These are phyloP conservation scores for Geosmithia putterillii DNA, from an alignment of 2,329 filamentous ascomycete genomes.

Conservation along the genomic window DNA sequence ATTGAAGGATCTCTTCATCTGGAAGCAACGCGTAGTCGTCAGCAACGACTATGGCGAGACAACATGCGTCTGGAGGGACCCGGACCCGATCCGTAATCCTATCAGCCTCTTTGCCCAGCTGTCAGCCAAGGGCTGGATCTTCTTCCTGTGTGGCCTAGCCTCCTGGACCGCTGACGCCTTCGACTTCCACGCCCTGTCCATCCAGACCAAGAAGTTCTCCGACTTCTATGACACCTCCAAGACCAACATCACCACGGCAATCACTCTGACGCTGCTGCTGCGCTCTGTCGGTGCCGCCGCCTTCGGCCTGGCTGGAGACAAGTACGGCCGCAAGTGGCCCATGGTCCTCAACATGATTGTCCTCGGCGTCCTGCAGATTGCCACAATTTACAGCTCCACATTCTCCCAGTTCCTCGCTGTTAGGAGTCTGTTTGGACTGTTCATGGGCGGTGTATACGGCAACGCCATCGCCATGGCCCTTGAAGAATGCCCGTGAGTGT, in stretches of 20 bases:
- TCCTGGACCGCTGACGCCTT: conserved; percentile 78
- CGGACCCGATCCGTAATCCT: conserved; percentile 57
- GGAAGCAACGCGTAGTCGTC: conserved; percentile 61
- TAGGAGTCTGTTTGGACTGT: conserved; percentile 59
- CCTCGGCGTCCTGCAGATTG: conserved; percentile 54
- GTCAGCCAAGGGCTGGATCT: conserved; percentile 55
- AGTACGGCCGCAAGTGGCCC: conserved; percentile 72
- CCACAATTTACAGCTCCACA: conserved; percentile 62
- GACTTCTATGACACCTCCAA: conserved; percentile 35
- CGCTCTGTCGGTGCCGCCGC: conserved; percentile 62
- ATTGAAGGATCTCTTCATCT: conserved; percentile 53
- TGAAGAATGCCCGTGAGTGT: conserved; percentile 53
- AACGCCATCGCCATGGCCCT: conserved; percentile 69
- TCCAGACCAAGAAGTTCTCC: conserved; percentile 62
- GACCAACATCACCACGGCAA: conserved; percentile 61
- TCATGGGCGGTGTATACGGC: conserved; percentile 74
- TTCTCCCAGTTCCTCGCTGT: conserved; percentile 68
- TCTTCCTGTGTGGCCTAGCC: conserved; percentile 60
- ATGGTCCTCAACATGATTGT: conserved; percentile 73
- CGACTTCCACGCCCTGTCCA: conserved; percentile 70
- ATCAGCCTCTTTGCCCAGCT: conserved; percentile 56
- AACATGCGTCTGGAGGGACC: conserved; percentile 54
- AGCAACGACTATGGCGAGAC: conserved; percentile 53
- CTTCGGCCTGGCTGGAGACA: conserved; percentile 69
- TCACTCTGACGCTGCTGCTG: conserved; percentile 63